phyloP scores from a whole-genome alignment of 805 yeast species.

The Suhomyces pyralidae region DNA sequence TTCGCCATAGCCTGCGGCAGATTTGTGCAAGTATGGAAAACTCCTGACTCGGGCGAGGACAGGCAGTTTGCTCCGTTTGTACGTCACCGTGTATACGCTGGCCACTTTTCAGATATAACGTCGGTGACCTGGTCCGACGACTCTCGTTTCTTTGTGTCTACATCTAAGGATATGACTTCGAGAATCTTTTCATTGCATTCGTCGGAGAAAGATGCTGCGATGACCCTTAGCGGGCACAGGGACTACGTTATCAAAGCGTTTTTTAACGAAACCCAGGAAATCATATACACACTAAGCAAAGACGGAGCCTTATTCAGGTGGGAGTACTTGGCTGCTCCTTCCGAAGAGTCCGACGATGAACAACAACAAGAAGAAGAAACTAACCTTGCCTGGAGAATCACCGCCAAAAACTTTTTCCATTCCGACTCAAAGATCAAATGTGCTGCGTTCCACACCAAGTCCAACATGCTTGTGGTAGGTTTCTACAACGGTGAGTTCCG shows the following conservation, averaged over 20 bases:
- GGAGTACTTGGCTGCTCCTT: conserved; percentile 70
- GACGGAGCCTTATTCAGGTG: conserved; percentile 94
- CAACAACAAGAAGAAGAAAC: conserved; percentile 28
- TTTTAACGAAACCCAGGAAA: conserved; percentile 83
- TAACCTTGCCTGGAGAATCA: conserved; percentile 74
- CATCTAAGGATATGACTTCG: conserved; percentile 88
- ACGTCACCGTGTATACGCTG: conserved; percentile 84
- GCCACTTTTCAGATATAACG: conserved; percentile 81
- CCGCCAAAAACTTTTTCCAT: conserved; percentile 70
- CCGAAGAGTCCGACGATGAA: conserved; percentile 43
- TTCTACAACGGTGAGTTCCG: conserved; percentile 88
- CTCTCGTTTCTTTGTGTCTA: conserved; percentile 79
- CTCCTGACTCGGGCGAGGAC: conserved; percentile 77
- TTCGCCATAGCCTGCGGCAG: conserved; percentile 86
- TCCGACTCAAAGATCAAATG: conserved; percentile 72
- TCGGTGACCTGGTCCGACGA: conserved; percentile 87
- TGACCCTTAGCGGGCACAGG: conserved; percentile 88
- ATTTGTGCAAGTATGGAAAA: conserved; percentile 88
- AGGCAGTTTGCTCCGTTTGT: conserved; percentile 96
- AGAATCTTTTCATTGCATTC: conserved; percentile 74
- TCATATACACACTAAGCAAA: conserved; percentile 84
- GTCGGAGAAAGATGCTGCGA: conserved; percentile 67
- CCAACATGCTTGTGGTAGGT: conserved; percentile 81
- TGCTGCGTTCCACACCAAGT: conserved; percentile 73
- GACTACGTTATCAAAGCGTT: conserved; percentile 87